A percentile compares a stretch with the other conserved stretches of the same genome.
phyloP scores from a whole-genome alignment of 1,284 basidiomycete genomes.

The Thecaphora frezii region DNA sequence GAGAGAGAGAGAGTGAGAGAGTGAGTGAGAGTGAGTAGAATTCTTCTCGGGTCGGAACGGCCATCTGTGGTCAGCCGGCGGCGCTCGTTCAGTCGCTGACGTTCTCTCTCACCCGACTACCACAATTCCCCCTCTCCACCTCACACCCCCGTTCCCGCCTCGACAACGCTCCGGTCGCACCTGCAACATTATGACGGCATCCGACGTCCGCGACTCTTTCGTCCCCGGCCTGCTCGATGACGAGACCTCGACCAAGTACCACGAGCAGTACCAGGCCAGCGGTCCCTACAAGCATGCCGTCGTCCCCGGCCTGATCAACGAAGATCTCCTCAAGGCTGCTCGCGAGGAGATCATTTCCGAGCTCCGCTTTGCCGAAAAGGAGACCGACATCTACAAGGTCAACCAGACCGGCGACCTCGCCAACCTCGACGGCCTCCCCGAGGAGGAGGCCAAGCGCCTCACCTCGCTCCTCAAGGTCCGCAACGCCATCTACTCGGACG shows the following conservation, averaged over 20 bases:
- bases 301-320: conserved; percentile 79
- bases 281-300: conserved; percentile 81
- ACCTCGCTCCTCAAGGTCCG: conserved; percentile 69
- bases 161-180: too few relatives aligned
- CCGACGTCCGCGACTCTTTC: conserved; percentile 28
- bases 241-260: conserved; percentile 22
- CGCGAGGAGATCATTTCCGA: conserved; percentile 79
- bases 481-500: conserved; percentile 84
- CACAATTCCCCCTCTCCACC: too few relatives aligned
- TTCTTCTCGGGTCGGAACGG: too few relatives aligned
- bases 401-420: conserved; percentile 97
- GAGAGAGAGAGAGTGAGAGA: too few relatives aligned
- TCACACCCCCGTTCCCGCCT: too few relatives aligned
- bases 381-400: conserved; percentile 99
- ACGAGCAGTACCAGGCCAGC: conserved; percentile 38
- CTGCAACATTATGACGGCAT: conserved; percentile 18
- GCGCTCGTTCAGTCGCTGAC: too few relatives aligned
- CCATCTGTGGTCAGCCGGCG: too few relatives aligned
- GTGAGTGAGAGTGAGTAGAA: too few relatives aligned
- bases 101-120: too few relatives aligned
- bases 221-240: conserved; percentile 30
- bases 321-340: conserved; percentile 74
- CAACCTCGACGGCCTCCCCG: conserved; percentile 76
- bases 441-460: conserved; percentile 48
- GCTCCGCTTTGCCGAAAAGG: conserved; percentile 90